These are phyloP conservation scores for Wilhelminamyces savonicus DNA, from an alignment of 805 yeast species.

Conservation along the genomic window DNA sequence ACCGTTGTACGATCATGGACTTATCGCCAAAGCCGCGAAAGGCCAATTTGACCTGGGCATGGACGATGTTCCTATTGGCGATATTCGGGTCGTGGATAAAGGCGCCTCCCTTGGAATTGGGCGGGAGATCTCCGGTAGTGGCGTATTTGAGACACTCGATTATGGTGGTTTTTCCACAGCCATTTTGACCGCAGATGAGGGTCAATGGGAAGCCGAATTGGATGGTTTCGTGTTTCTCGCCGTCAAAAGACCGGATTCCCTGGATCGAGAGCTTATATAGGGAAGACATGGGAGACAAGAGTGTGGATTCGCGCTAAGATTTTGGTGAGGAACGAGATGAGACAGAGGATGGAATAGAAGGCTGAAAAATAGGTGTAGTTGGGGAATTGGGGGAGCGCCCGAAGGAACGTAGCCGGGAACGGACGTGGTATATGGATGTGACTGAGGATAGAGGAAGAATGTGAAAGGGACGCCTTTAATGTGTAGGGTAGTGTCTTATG, in stretches of 20 bases:
- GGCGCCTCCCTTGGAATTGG: constrained; percentile 93
- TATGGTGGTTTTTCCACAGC: constrained; percentile 94
- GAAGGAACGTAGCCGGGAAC: too few species aligned
- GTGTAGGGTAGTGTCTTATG: too few species aligned
- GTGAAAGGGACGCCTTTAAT: too few species aligned
- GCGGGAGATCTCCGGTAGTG: constrained; percentile 94
- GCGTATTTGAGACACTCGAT: constrained; percentile 92
- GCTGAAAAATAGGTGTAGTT: too few species aligned
- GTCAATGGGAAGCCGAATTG: constrained; percentile 89
- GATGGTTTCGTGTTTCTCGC: constrained; percentile 77
- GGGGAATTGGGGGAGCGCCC: too few species aligned
- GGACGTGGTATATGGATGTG: too few species aligned
- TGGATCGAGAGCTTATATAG: constrained; percentile 48
- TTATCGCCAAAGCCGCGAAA: constrained; percentile 67
- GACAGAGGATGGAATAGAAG: too few species aligned
- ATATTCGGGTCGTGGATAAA: constrained; percentile 89
- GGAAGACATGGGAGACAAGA: constrained; percentile 36
- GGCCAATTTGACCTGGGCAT: constrained; percentile 87
- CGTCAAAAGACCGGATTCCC: constrained; percentile 88
- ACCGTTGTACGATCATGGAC: constrained; percentile 80
- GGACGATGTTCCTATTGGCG: constrained; percentile 66
- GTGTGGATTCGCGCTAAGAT: too few species aligned
- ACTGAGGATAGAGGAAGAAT: too few species aligned
- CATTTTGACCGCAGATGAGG: constrained; percentile 90
- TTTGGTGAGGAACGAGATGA: too few species aligned